Conservation (phyloP, 2,329 filamentous ascomycete genomes). For the Fusarium phyllophilum region DNA sequence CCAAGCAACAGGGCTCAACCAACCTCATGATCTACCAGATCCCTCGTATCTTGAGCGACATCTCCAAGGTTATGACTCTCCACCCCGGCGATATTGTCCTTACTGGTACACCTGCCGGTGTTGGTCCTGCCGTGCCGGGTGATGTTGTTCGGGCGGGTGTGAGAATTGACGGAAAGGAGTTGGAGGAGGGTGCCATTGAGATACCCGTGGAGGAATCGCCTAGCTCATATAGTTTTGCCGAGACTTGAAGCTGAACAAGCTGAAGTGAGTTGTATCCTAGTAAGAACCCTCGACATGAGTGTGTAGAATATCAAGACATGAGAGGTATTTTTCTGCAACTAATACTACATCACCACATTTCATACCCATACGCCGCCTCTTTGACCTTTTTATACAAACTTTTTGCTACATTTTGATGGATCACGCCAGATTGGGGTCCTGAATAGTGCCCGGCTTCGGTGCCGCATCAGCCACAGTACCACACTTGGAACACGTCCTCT, state of each 20-base stretch:
- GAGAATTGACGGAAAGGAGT: conserved; percentile 80
- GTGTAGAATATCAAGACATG: conserved; percentile 21
- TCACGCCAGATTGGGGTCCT: conserved; percentile 64
- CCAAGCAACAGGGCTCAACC: conserved; percentile 88
- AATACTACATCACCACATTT: not conserved
- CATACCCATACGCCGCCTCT: not conserved
- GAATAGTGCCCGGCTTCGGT: conserved; percentile 68
- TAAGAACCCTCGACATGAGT: not conserved
- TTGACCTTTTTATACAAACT: not conserved
- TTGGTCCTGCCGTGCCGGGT: conserved; percentile 84
- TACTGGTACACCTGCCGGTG: conserved; percentile 97
- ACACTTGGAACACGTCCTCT: conserved; percentile 81
- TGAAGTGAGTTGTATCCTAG: not conserved
- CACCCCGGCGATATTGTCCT: conserved; percentile 92
- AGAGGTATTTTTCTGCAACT: not conserved
- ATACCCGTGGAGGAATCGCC: conserved; percentile 83
- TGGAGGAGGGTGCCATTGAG: conserved; percentile 86
- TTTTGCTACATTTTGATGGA: not conserved
- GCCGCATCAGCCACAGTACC: conserved; percentile 78
- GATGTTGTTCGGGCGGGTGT: conserved; percentile 89
- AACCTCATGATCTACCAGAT: conserved; percentile 94
- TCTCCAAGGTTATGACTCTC: conserved; percentile 93
- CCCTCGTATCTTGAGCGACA: conserved; percentile 86
- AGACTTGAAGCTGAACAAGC: conserved; percentile 63
- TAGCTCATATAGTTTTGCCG: conserved; percentile 79